Base-by-base conservation (phyloP, 352 stramenopile genomes). In the Phytophthora boehmeriae region DNA sequence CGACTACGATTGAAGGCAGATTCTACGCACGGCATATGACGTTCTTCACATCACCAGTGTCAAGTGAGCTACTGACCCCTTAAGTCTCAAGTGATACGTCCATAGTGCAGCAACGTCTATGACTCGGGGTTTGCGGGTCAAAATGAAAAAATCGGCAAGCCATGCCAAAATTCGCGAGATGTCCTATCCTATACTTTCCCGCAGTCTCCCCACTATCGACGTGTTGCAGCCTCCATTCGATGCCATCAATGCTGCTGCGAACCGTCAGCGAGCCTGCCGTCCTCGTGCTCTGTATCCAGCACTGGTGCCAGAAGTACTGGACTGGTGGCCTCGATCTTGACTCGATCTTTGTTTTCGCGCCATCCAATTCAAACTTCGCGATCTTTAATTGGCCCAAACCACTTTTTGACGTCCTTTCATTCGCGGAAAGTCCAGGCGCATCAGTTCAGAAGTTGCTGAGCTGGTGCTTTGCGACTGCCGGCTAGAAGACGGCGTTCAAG, bases 381-480 rank as follows among this genome's bases (percentile, higher is more conserved):
- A 16, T 13, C 25, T 50, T 4, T 28, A 4, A 63, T 59, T 63
- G 56, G 42, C n/a, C 5, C 13, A 48, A 17, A 23, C 5, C 9
- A 30, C 4, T 6, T n/a, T 36, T 61, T 2, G 11, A 8, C 16
- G 16, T 4, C 36, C 16, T 27, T 8, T 41, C 25, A 50, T 59
- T 59, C 38, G 41, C 14, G 14, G 39, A 58, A 58, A 58, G n/a
- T 50, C 52, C 25, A 59, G 51, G 51, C 25, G 52, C 66, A 54
- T 61, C 49, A 52, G 63, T 71, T 17, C 58, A 48, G 51, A 68
- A 53, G 6, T 35, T 49, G 30, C 57, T 38, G 25, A 25, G n/a
- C 41, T 5, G 5, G 19, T 48, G 41, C 41, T 9, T 34, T 19
- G 63, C 35, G 9, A n/a, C 27, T 11, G 17, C 4, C 10, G 44